Evolutionary conservation across 1,284 basidiomycete species (phyloP), one percentile per base, ranked within the genome.

Genomic region (Inonotus obliquus): DNA sequence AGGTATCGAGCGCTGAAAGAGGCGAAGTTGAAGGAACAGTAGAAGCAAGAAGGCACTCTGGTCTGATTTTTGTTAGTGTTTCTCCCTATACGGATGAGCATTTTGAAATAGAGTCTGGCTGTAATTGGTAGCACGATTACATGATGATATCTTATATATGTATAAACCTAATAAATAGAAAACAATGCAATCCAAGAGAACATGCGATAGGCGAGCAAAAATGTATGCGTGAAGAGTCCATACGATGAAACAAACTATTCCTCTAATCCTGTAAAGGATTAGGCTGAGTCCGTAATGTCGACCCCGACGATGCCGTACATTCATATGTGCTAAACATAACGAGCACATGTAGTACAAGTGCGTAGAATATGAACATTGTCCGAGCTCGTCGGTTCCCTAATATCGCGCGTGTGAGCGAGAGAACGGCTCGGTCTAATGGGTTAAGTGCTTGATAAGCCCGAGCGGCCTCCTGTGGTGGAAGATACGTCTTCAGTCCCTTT

Each of bases 391-490:
- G 87, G 72, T 94, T 95, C 41, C 92, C 91, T 19, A 98, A 83
- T 54, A 99, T 89, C 17, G 87, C 81, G 21, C 91, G 84, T 0
- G 96, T 96, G 13, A 98, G 77, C 17, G 86, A 81, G 60, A 98
- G 87, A 1, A 97, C 87, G 14, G 90, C 88, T 27, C 94, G 84
- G 72, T 99, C 96, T 7, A 98, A 79, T 0, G 94, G 92, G 70
- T 98, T 97, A 35, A 99, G 81, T 39, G 89, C 91, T 66, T 95
- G 87, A 63, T 96, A 92, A 1, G 94, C 96, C 49, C 95, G 81
- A 37, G 91, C 89, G 44, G 94, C 94, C 79, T 99, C 96, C 94
- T 96, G 72, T 53, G 68, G 51, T 60, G 17, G 56, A 53, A 56
- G n/a, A 55, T 38, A 17, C 23, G 48, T 51, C 19, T 49, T 52